Percentiles rank a stretch among this genome's conserved stretches.
Evolutionary conservation across 345 rosid species (phyloP).

Genomic region (Eutrema japonicum): DNA sequence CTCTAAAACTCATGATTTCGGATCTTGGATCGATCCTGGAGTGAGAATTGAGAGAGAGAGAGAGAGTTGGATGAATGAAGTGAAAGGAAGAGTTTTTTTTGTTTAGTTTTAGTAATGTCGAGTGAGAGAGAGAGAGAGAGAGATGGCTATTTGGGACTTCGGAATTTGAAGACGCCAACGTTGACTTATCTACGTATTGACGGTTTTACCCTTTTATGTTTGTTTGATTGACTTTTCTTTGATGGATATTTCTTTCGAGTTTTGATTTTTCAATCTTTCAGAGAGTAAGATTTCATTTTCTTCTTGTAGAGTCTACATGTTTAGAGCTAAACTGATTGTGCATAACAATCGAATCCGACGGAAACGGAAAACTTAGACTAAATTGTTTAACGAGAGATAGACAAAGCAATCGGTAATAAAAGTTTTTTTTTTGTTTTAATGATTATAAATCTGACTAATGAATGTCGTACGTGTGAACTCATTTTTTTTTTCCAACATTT

Average conservation of each 20-base stretch:
- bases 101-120: constrained; percentile 25
- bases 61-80: constrained; percentile 27
- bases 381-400: no score
- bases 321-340: no score
- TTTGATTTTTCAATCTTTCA: no score
- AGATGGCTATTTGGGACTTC: constrained; percentile 11
- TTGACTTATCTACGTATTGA: constrained; percentile 18
- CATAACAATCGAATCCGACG: no score
- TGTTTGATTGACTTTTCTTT: not conserved
- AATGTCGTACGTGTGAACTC: no score
- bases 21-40: not conserved
- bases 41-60: constrained; percentile 10
- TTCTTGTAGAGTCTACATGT: not conserved
- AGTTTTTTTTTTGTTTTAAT: no score
- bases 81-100: not conserved
- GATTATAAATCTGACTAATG: no score
- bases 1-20: constrained; percentile 10
- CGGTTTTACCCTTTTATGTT: not conserved
- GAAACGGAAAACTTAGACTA: no score
- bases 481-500: no score
- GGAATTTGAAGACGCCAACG: constrained; percentile 24
- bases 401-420: no score
- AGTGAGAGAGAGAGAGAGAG: not conserved
- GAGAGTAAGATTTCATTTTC: not conserved
- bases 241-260: not conserved